phyloP scores from a whole-genome alignment of 2,329 filamentous ascomycete species.

The Teratosphaeriaceae sp. region DNA sequence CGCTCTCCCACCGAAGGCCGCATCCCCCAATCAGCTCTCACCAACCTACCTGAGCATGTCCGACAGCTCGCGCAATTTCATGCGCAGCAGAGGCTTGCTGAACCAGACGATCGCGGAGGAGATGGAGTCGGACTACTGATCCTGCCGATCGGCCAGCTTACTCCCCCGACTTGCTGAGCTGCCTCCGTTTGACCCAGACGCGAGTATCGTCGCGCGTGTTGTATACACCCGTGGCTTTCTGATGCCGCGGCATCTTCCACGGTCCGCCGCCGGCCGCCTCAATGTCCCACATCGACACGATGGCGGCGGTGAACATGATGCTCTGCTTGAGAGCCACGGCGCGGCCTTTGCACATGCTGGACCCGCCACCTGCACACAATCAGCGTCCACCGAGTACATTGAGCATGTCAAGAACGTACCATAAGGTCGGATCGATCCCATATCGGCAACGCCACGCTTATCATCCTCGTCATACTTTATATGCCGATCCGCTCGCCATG shows the following conservation, averaged over 20 bases:
- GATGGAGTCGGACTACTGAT: slow-evolving; percentile 43
- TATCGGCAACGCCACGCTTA: slow-evolving; percentile 27
- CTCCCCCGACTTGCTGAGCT: slow-evolving; percentile 11
- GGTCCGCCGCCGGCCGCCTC: slow-evolving; percentile 37
- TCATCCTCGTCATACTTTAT: slow-evolving; percentile 24
- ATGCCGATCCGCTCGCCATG: slow-evolving; percentile 29
- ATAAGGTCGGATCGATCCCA: slow-evolving; percentile 42
- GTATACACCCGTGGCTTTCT: slow-evolving; percentile 43
- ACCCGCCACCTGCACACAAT: slow-evolving; percentile 35
- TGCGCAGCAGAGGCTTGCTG: slow-evolving; percentile 46
- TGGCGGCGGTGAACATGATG: slow-evolving; percentile 45
- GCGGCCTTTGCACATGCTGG: slow-evolving; percentile 44
- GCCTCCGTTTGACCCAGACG: slow-evolving; percentile 43
- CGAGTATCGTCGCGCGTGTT: slow-evolving; percentile 47
- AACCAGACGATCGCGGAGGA: slow-evolving; percentile 67
- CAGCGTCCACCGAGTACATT: background rate
- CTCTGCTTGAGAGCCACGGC: slow-evolving; percentile 46
- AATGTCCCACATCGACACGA: slow-evolving; percentile 53
- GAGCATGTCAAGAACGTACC: slow-evolving; percentile 15
- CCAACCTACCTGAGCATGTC: slow-evolving; percentile 20
- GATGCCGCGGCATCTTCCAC: slow-evolving; percentile 48
- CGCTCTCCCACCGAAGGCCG: slow-evolving; percentile 10
- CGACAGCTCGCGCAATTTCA: slow-evolving; percentile 28
- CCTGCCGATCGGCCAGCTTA: background rate
- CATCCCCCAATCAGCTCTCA: slow-evolving; percentile 8